These are phyloP conservation scores for Pelargonium myrrhifolium DNA, from an alignment of 441 rosid genomes.

Conservation along the genomic window DNA sequence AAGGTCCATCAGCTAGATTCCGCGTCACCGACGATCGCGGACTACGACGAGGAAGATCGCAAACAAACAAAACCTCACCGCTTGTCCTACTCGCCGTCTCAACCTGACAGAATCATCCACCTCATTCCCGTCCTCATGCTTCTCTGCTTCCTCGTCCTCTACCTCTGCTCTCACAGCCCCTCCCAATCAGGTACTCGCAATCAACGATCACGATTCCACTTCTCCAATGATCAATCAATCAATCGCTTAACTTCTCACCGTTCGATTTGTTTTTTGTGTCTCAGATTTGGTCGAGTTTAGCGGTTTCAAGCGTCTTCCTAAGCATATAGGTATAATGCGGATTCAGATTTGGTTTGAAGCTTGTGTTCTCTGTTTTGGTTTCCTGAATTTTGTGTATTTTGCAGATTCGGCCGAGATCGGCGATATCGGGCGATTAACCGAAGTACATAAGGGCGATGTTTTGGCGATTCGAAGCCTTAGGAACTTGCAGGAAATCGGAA, in stretches of 20 bases:
- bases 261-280: slow-evolving; percentile 6
- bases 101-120: slow-evolving; percentile 59
- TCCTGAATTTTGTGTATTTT: background rate
- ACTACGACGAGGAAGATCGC: slow-evolving; percentile 36
- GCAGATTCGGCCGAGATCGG: slow-evolving; percentile 31
- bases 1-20: slow-evolving; percentile 11
- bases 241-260: background rate
- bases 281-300: slow-evolving; percentile 72
- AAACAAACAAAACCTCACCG: slow-evolving; percentile 50
- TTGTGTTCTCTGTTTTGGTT: background rate
- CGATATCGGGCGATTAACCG: slow-evolving; percentile 28
- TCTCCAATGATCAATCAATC: background rate
- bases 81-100: slow-evolving; percentile 28
- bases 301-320: slow-evolving; percentile 42
- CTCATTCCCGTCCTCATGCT: slow-evolving; percentile 72
- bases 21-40: slow-evolving; percentile 17
- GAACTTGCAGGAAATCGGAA: slow-evolving; percentile 51
- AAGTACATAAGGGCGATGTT: slow-evolving; percentile 36
- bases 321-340: slow-evolving; percentile 53
- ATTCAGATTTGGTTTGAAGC: slow-evolving; percentile 15
- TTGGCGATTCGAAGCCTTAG: slow-evolving; percentile 54
- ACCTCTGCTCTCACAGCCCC: slow-evolving; percentile 67
- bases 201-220: background rate
- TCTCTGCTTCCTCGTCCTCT: slow-evolving; percentile 69
- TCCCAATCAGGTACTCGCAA: slow-evolving; percentile 51